Base-by-base conservation (phyloP, 192 early-diverging fungal genomes). In the Coemansia sp. region DNA sequence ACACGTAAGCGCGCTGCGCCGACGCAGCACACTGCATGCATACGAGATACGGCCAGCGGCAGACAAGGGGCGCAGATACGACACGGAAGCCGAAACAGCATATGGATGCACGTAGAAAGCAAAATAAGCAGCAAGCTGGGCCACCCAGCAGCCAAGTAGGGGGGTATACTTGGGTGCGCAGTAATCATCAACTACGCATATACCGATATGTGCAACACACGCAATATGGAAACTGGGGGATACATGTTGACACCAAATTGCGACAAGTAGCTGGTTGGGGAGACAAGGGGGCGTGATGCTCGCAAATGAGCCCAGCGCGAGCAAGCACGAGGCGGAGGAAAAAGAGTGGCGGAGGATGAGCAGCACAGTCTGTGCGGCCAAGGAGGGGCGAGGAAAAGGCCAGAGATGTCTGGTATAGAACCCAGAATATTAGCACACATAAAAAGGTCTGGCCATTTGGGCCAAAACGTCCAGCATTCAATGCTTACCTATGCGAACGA, bases 151-250 rank as follows among this genome's bases (percentile, higher is more conserved):
- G 31, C n/a, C n/a, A 47, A 47, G 27, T 47, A 27, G 45, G 40
- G 43, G 45, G n/a, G n/a, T n/a, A n/a, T n/a, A 15, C 45, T 29
- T 11, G 45, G 18, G 45, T 18, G 27, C 45, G 45, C 45, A 47
- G 45, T 47, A 47, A 30, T 15, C 45, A 8, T 47, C 23, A 27
- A 47, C 27, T 25, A 27, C 18, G 45, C 26, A 30, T 18, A 47
- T 18, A 30, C 45, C 15, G 45, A 47, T 47, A 47, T 31, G 45
- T 47, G 14, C 27, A 47, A 31, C 45, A n/a, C n/a, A 30, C 45
- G 45, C 45, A 30, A 47, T 47, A 47, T 47, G 45, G 45, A 47
- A 47, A 47, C 45, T 47, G 45, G 45, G 43, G 45, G 36, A 9
- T 14, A 47, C 27, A 45, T 45, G 25, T 45, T 22, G 42, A 27